Evolutionary conservation across 163 green algal species (phyloP).

Genomic region (Chlorella variabilis): DNA sequence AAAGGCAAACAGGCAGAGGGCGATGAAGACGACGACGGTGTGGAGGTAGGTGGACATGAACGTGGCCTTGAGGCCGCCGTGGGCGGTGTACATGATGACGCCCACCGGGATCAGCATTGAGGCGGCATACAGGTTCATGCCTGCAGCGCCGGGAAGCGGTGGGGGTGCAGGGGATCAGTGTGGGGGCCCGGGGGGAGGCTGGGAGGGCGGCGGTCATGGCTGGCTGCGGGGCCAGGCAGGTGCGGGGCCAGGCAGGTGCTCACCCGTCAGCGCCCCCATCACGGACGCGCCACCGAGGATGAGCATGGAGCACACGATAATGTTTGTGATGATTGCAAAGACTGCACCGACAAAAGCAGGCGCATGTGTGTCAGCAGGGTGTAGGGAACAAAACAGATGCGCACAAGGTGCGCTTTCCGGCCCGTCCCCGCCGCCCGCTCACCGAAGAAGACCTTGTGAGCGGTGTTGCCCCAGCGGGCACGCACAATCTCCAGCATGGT

Average conservation of each 20-base stretch:
- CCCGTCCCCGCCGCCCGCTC: too few species aligned
- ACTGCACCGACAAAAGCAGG: too few species aligned
- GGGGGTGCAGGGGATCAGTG: neutral
- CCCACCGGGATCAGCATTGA: constrained; percentile 89
- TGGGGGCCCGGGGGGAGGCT: too few species aligned
- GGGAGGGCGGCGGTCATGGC: too few species aligned
- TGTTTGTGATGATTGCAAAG: constrained; percentile 72
- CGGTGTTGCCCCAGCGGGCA: constrained; percentile 43
- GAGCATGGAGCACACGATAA: constrained; percentile 89
- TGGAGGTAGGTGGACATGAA: constrained; percentile 86
- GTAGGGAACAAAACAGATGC: too few species aligned
- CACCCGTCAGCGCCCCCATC: constrained; percentile 89
- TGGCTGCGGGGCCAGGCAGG: too few species aligned
- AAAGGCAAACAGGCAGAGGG: constrained; percentile 84
- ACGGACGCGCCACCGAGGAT: constrained; percentile 91
- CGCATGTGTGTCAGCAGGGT: too few species aligned
- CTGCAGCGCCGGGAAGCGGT: neutral
- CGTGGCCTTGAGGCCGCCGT: constrained; percentile 86
- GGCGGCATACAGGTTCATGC: constrained; percentile 64
- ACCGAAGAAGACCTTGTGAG: constrained; percentile 46
- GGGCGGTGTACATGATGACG: constrained; percentile 90
- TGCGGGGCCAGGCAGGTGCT: too few species aligned
- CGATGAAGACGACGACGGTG: constrained; percentile 85
- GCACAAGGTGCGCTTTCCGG: too few species aligned
- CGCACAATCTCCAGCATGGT: constrained; percentile 75